Conservation (phyloP, 495 filamentous ascomycete species). For the Cercophora scortea region DNA sequence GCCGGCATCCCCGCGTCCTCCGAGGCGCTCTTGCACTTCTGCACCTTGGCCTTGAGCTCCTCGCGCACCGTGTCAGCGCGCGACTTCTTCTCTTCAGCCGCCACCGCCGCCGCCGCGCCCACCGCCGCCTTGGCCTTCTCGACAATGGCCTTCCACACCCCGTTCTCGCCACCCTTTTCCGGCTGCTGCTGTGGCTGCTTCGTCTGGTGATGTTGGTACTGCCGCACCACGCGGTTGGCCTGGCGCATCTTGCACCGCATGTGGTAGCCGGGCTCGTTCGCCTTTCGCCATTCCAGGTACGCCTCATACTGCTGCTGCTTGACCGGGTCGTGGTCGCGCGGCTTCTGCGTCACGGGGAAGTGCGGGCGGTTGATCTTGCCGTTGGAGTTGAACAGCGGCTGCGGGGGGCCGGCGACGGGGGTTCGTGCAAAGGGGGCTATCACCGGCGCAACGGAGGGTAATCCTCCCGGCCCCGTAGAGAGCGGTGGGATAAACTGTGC, state of each 20-base stretch:
- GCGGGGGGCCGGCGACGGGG: background rate
- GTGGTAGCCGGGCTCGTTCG: conserved; percentile 31
- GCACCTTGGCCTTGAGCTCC: conserved; percentile 10
- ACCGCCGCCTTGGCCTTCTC: conserved; percentile 24
- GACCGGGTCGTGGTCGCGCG: conserved; percentile 23
- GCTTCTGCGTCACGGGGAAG: conserved; percentile 26
- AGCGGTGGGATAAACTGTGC: background rate
- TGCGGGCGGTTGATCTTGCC: conserved; percentile 13
- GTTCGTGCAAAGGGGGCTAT: too few species aligned
- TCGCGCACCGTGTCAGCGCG: conserved; percentile 5
- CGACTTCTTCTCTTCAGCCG: conserved; percentile 4
- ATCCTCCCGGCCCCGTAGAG: too few species aligned
- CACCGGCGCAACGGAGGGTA: too few species aligned
- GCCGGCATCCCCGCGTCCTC: too few species aligned
- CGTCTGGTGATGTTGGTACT: conserved; percentile 14
- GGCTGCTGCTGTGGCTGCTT: background rate
- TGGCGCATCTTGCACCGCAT: conserved; percentile 34
- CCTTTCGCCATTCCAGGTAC: conserved; percentile 34
- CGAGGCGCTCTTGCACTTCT: background rate
- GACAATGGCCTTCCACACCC: conserved; percentile 15
- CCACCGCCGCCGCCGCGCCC: conserved; percentile 6
- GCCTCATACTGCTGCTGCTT: conserved; percentile 35
- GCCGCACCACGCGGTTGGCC: conserved; percentile 28
- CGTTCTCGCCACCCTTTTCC: background rate
- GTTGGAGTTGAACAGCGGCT: conserved; percentile 3